These are phyloP conservation scores for Diutina neorugosa DNA, from an alignment of 1,139 yeast species.

Conservation along the genomic window DNA sequence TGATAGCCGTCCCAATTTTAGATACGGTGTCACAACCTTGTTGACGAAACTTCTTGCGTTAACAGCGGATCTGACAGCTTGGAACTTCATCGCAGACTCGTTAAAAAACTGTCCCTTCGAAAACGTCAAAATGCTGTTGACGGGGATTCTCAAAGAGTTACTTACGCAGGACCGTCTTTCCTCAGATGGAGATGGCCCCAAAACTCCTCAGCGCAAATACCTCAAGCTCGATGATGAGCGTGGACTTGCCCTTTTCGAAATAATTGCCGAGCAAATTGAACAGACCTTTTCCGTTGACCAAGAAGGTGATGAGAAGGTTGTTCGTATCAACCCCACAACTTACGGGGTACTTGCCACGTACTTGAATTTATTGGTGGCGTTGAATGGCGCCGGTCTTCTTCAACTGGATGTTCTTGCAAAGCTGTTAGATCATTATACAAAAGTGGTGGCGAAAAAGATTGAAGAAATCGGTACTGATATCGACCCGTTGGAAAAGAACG, in stretches of 20 bases:
- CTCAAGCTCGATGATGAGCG: constrained; percentile 27
- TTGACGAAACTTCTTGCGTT: constrained; percentile 44
- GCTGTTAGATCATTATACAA: neutral
- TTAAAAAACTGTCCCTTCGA: constrained; percentile 58
- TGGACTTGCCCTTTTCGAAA: constrained; percentile 24
- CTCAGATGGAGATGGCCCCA: neutral
- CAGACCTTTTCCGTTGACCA: constrained; percentile 16
- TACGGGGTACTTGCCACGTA: constrained; percentile 35
- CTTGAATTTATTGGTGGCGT: constrained; percentile 36
- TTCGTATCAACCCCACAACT: constrained; percentile 12
- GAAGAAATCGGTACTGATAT: neutral
- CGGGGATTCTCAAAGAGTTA: constrained; percentile 59
- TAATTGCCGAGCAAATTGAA: constrained; percentile 22
- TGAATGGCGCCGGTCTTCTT: neutral
- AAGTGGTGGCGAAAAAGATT: neutral
- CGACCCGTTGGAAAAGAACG: neutral
- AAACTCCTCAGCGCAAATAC: constrained; percentile 17
- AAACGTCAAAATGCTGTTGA: constrained; percentile 42
- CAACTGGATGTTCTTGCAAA: neutral
- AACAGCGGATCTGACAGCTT: constrained; percentile 44
- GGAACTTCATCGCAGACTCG: constrained; percentile 52
- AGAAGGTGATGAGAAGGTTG: constrained; percentile 3
- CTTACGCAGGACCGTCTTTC: constrained; percentile 18
- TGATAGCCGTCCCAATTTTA: constrained; percentile 10
- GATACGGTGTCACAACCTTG: constrained; percentile 31